Evolutionary conservation across 2,329 filamentous ascomycete species (phyloP).

Genomic region (Hymenoscyphus albidus): DNA sequence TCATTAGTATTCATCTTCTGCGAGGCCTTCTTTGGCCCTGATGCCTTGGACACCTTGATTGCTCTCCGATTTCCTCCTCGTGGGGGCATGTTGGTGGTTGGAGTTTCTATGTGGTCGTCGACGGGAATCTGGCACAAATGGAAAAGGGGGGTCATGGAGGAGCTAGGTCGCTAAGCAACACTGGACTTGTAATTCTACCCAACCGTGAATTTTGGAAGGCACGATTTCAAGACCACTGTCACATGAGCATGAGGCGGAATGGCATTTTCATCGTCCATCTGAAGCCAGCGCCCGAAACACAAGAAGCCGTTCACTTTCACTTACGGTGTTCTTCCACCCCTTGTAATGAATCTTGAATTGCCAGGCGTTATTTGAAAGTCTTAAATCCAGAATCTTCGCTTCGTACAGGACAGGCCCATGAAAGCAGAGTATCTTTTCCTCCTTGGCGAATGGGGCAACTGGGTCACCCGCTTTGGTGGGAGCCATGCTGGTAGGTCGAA

Average conservation of each 20-base stretch:
- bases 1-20: slow-evolving; percentile 17
- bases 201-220: slow-evolving; percentile 7
- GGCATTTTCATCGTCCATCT: neutral
- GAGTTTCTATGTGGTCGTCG: neutral
- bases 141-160: neutral
- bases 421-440: slow-evolving; percentile 94
- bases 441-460: slow-evolving; percentile 49
- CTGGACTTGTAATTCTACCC: neutral
- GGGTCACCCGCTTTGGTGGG: slow-evolving; percentile 31
- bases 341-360: slow-evolving; percentile 97
- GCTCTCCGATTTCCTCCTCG: neutral
- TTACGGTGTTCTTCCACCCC: slow-evolving; percentile 94
- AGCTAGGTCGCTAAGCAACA: neutral
- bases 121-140: neutral
- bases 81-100: neutral
- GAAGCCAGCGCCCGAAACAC: neutral
- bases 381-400: slow-evolving; percentile 86
- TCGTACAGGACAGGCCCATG: slow-evolving; percentile 97
- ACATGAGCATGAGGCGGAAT: neutral
- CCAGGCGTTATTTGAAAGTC: slow-evolving; percentile 62
- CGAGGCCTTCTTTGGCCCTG: neutral
- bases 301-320: slow-evolving; percentile 35
- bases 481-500: slow-evolving; percentile 22
- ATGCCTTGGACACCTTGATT: neutral
- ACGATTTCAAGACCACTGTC: neutral